Evolutionary conservation across 495 filamentous ascomycete species (phyloP).

Genomic region (Penicillium cosmopolitanum): DNA sequence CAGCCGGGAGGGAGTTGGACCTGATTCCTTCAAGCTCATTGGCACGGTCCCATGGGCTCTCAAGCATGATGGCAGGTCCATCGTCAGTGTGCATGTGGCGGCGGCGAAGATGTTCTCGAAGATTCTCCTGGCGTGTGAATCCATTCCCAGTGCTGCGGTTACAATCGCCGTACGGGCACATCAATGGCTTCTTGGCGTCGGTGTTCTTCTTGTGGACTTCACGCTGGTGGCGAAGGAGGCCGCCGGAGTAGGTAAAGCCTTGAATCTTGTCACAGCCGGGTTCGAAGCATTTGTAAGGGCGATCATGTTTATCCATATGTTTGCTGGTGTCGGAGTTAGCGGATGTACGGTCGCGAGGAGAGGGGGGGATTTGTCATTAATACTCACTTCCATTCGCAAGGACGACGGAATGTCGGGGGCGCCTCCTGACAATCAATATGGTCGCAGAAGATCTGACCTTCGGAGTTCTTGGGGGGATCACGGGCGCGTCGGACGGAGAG

Average conservation of each 20-base stretch:
- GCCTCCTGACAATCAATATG: constrained; percentile 60
- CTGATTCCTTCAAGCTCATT: constrained; percentile 32
- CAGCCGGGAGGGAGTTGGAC: constrained; percentile 27
- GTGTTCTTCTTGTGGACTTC: constrained; percentile 89
- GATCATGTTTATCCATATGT: constrained; percentile 96
- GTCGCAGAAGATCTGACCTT: constrained; percentile 73
- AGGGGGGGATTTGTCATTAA: background rate
- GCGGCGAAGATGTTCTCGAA: constrained; percentile 88
- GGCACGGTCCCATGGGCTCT: constrained; percentile 33
- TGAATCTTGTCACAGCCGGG: constrained; percentile 82
- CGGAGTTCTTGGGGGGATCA: constrained; percentile 63
- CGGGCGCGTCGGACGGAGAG: constrained; percentile 52
- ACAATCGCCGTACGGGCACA: constrained; percentile 83
- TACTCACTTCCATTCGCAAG: constrained; percentile 92
- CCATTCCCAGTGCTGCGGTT: constrained; percentile 80
- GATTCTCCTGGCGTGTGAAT: constrained; percentile 88
- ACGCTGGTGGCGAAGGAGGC: constrained; percentile 82
- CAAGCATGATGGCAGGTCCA: constrained; percentile 33
- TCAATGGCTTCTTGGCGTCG: constrained; percentile 77
- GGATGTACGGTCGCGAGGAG: background rate
- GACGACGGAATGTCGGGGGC: constrained; percentile 69
- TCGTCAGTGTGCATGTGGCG: constrained; percentile 67
- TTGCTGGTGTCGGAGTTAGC: constrained; percentile 59
- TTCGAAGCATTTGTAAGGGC: constrained; percentile 82
- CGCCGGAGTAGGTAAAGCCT: constrained; percentile 92